These are phyloP conservation scores for Coprinopsis marcescibilis DNA, from an alignment of 768 basidiomycete species.

Conservation along the genomic window DNA sequence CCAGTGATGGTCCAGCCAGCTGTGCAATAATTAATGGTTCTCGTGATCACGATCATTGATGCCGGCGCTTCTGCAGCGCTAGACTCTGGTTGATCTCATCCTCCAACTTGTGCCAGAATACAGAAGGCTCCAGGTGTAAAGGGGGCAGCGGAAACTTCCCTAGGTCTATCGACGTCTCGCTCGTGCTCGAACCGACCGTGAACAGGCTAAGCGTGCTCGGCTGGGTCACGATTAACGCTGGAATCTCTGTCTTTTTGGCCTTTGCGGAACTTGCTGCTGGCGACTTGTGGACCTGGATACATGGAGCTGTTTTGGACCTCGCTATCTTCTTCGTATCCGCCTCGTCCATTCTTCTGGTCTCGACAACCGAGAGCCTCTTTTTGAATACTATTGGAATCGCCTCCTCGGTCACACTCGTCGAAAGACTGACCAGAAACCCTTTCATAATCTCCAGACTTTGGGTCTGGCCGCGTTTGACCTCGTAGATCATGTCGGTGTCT, in stretches of 20 bases:
- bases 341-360: too few relatives aligned
- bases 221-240: conserved; percentile 28
- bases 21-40: not conserved
- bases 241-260: conserved; percentile 12
- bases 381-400: not conserved
- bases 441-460: conserved; percentile 47
- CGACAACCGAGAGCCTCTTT: too few relatives aligned
- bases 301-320: conserved; percentile 1
- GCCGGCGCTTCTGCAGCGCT: not conserved
- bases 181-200: conserved; percentile 30
- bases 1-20: not conserved
- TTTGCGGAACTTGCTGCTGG: not conserved
- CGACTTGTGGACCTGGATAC: not conserved
- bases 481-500: conserved; percentile 27
- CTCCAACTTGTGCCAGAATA: conserved; percentile 15
- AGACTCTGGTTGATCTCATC: conserved; percentile 13
- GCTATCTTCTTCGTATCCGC: not conserved
- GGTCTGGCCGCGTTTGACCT: conserved; percentile 41
- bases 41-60: not conserved
- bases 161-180: conserved; percentile 36
- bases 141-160: conserved; percentile 45
- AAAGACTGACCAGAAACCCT: conserved; percentile 31
- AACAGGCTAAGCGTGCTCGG: conserved; percentile 28
- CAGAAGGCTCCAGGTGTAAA: conserved; percentile 14
- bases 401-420: not conserved